Base-by-base conservation (phyloP, 1,284 basidiomycete species). In the Boletus smithii region DNA sequence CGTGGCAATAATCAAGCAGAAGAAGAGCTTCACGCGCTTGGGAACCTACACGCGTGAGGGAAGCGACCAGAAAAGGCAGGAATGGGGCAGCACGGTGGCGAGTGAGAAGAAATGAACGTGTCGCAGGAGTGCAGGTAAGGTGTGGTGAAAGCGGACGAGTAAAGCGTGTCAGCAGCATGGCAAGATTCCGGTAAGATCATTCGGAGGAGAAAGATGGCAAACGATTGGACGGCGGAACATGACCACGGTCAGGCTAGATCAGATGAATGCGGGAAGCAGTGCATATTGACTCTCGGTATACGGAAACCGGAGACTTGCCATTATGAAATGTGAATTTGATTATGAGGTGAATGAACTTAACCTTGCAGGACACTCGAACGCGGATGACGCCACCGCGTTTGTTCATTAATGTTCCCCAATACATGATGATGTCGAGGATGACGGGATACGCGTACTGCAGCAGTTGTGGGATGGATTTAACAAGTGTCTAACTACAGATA, bases 91-190 rank as follows among this genome's bases (percentile, higher is more conserved):
- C 60, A 70, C 60, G 65, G 65, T 74, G 79, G 76, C 66, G 65
- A 68, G 66, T 63, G 57, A 62, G 65, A 65, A 62, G 61, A 62
- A 63, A 62, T 65, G 73, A 77, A 77, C 74, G 73, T 80, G 75
- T 73, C 73, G 66, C 65, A 68, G 69, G 71, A 68, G 75, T 75
- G 83, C 80, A 75, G 80, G 75, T 62, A 55, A 65, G 69, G 72
- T 77, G 69, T 71, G 80, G 77, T 74, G 70, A 69, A 53, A 61
- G 60, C 66, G 68, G 60, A 42, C 46, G 55, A 60, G 53, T 56
- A 65, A 74, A 58, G 76, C 83, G 78, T 81, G 82, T 70, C 70
- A 69, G 68, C 73, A 70, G 78, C 81, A 72, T 80, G 80, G 76
- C 72, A 67, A 63, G 67, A 61, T 77, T 75, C 73, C 71, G 69